A percentile compares a stretch with the other conserved stretches of the same genome.
These are phyloP conservation scores for Auricularia sp. DNA, from an alignment of 768 basidiomycete species.

Conservation along the genomic window DNA sequence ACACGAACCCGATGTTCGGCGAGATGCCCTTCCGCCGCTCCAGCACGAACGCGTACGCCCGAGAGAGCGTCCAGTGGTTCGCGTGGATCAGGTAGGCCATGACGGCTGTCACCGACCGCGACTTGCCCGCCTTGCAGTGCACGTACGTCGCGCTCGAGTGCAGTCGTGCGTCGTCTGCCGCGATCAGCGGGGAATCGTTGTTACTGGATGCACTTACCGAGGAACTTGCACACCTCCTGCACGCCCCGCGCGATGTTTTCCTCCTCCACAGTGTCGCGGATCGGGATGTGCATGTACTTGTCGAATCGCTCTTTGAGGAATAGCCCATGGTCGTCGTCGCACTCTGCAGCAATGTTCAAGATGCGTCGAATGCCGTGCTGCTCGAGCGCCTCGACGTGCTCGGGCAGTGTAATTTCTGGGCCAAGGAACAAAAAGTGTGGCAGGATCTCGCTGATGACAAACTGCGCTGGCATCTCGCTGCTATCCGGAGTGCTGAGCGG, in stretches of 20 bases:
- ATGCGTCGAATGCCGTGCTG: constrained; percentile 75
- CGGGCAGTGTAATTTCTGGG: constrained; percentile 65
- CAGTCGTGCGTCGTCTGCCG: constrained; percentile 77
- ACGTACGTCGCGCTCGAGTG: constrained; percentile 87
- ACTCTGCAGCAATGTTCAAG: constrained; percentile 85
- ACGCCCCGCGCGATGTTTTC: constrained; percentile 80
- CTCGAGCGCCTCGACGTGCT: constrained; percentile 67
- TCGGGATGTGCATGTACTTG: constrained; percentile 76
- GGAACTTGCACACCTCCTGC: constrained; percentile 71
- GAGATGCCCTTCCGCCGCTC: constrained; percentile 91
- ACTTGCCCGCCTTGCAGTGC: constrained; percentile 94
- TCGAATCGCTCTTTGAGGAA: constrained; percentile 62
- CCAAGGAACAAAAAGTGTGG: constrained; percentile 87
- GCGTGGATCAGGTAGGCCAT: constrained; percentile 97
- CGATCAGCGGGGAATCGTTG: too few species aligned
- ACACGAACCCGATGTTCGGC: constrained; percentile 96
- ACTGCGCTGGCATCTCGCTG: constrained; percentile 21
- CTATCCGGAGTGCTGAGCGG: neutral
- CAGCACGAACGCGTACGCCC: constrained; percentile 84
- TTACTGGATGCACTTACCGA: constrained; percentile 47
- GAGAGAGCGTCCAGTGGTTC: constrained; percentile 90
- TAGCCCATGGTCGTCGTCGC: constrained; percentile 73
- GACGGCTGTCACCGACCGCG: constrained; percentile 89
- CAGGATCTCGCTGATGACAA: constrained; percentile 79
- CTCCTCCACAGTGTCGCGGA: constrained; percentile 94